These are phyloP conservation scores for Solidago caesia DNA, from an alignment of 129 eudicot species.

Conservation along the genomic window DNA sequence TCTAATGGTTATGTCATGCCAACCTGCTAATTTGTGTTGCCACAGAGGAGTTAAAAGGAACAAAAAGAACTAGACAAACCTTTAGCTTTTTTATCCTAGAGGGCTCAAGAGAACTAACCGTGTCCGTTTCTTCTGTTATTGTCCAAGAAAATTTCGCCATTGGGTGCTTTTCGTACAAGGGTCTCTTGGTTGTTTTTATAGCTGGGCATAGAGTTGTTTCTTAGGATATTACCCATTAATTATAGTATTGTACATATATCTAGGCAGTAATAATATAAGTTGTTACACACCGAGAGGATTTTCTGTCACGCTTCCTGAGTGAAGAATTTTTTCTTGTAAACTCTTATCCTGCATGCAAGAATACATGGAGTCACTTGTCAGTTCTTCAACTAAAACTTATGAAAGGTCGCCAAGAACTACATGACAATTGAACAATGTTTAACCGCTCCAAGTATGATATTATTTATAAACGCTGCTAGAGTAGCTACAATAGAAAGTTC, in stretches of 20 bases:
- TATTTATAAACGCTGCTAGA: no score
- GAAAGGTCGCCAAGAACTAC: neutral
- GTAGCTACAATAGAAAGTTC: no score
- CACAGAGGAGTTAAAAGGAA: no score
- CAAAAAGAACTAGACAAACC: no score
- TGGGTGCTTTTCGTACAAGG: slow-evolving; percentile 88
- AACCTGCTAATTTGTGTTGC: no score
- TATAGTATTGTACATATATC: neutral
- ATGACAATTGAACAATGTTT: slow-evolving; percentile 1
- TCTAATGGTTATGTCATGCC: no score
- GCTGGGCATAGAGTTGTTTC: slow-evolving; percentile 43
- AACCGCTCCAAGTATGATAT: no score
- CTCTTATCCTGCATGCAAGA: slow-evolving; percentile 61
- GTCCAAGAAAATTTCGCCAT: slow-evolving; percentile 96
- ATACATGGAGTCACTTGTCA: slow-evolving; percentile 14
- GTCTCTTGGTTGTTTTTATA: slow-evolving; percentile 77
- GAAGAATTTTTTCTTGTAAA: slow-evolving; percentile 68
- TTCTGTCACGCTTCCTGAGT: slow-evolving; percentile 59
- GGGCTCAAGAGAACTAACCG: slow-evolving; percentile 42
- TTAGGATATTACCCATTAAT: slow-evolving; percentile 11
- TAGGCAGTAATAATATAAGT: slow-evolving; percentile 2
- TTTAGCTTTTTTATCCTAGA: no score
- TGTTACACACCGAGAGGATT: slow-evolving; percentile 63
- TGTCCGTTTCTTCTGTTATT: slow-evolving; percentile 73
- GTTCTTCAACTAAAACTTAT: slow-evolving; percentile 12